Evolutionary conservation across 2,329 filamentous ascomycete genomes (phyloP).

Genomic region (Sporothrix humicola): DNA sequence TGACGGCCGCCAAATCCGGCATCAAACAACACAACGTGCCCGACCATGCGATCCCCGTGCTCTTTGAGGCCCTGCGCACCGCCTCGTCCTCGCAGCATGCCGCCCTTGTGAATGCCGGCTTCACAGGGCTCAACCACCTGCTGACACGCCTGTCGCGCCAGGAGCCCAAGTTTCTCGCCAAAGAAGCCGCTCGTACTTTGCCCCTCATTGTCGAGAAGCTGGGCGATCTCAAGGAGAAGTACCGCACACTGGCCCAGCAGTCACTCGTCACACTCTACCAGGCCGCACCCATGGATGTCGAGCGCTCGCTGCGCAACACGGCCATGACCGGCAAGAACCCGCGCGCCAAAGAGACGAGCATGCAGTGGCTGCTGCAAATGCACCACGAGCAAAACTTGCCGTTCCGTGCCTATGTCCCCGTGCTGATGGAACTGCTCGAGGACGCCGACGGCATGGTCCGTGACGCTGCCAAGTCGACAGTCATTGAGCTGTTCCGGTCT

Average conservation of each 20-base stretch:
- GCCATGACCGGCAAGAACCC: conserved; percentile 82
- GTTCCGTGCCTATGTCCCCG: conserved; percentile 82
- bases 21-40: conserved; percentile 94
- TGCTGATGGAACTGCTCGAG: conserved; percentile 83
- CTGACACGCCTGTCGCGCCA: conserved; percentile 85
- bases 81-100: conserved; percentile 79
- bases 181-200: conserved; percentile 73
- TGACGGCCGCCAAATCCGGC: conserved; percentile 79
- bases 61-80: conserved; percentile 81
- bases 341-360: conserved; percentile 80
- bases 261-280: conserved; percentile 78
- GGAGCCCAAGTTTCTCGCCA: conserved; percentile 73
- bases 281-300: conserved; percentile 73
- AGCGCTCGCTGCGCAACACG: conserved; percentile 76
- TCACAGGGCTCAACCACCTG: conserved; percentile 86
- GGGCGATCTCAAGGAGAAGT: conserved; percentile 86
- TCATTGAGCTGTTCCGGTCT: conserved; percentile 84
- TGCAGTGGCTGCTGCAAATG: conserved; percentile 90
- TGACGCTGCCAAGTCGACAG: conserved; percentile 79
- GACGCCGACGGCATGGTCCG: conserved; percentile 88
- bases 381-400: conserved; percentile 78
- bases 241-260: conserved; percentile 74
- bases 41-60: conserved; percentile 69
- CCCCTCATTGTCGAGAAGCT: conserved; percentile 81
- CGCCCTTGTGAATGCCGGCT: conserved; percentile 78